Percentiles rank a stretch among this genome's conserved stretches.
phyloP scores from a whole-genome alignment of 1,284 basidiomycete species.

The Cryptococcus jaspeensis region DNA sequence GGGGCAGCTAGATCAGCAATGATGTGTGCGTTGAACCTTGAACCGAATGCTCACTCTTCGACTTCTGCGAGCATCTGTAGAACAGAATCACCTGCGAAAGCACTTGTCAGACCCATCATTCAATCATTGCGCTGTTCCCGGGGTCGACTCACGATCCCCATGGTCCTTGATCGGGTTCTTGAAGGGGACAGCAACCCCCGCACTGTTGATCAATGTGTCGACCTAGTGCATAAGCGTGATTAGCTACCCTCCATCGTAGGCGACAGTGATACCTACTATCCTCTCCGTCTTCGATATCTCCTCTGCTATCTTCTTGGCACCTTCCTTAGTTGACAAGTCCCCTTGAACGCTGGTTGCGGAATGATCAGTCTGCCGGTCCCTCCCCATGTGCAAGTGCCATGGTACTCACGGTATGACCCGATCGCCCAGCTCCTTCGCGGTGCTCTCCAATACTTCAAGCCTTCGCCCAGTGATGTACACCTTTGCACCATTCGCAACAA shows the following conservation, averaged over 20 bases:
- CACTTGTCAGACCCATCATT: constrained; percentile 16
- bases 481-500: constrained; percentile 35
- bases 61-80: constrained; percentile 15
- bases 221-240: constrained; percentile 10
- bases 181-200: constrained; percentile 24
- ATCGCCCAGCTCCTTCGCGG: constrained; percentile 24
- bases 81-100: constrained; percentile 26
- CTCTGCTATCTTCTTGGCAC: constrained; percentile 9
- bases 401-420: constrained; percentile 10
- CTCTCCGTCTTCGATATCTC: constrained; percentile 3
- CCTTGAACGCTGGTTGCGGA: constrained; percentile 30
- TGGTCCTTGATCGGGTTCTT: constrained; percentile 16
- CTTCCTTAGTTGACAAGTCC: constrained; percentile 29
- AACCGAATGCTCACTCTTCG: constrained; percentile 8
- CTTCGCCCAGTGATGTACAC: constrained; percentile 41
- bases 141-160: constrained; percentile 27
- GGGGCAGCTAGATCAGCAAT: not conserved
- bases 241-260: not conserved
- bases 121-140: too few relatives aligned
- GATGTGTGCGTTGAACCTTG: too few relatives aligned
- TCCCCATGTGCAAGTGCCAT: too few relatives aligned
- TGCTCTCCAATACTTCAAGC: constrained; percentile 25
- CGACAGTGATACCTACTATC: not conserved
- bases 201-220: constrained; percentile 35
- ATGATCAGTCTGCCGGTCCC: too few relatives aligned